Conservation (phyloP, 176 grass and related monocot genomes). For the Hsuehochloa calcarea region DNA sequence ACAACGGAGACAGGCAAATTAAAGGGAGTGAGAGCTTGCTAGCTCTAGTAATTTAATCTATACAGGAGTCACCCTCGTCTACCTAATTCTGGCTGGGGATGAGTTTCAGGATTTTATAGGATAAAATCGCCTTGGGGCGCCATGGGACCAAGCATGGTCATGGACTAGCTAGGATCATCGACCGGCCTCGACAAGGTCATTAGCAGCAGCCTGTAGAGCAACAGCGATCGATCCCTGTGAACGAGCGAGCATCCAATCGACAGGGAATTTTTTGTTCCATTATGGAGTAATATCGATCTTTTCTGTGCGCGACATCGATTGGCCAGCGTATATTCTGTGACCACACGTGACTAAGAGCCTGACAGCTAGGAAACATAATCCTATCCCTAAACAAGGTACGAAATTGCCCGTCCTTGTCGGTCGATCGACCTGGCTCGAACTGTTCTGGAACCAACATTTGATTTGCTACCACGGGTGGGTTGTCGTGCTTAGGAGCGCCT, state of each 20-base stretch:
- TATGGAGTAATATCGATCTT: not conserved
- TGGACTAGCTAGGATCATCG: not conserved
- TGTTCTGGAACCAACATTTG: not conserved
- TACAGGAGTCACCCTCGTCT: constrained; percentile 20
- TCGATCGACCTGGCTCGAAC: not conserved
- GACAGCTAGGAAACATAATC: not conserved
- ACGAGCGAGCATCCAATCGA: not conserved
- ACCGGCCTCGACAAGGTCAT: constrained; percentile 31
- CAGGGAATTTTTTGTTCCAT: not conserved
- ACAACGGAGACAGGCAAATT: not conserved
- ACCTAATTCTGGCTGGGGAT: constrained; percentile 39
- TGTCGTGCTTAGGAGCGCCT: not conserved
- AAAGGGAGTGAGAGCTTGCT: not conserved
- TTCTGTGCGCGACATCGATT: not conserved
- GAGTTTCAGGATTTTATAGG: constrained; percentile 10
- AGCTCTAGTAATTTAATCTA: not conserved
- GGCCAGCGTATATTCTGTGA: not conserved
- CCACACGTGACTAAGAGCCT: not conserved
- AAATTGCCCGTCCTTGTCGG: not conserved
- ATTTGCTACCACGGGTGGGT: not conserved
- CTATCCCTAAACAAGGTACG: not conserved
- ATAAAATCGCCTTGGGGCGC: not conserved
- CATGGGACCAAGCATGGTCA: not conserved
- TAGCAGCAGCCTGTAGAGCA: constrained; percentile 37
- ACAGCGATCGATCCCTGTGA: not conserved